Conservation (phyloP, 1,139 yeast genomes). For the Schwanniomyces etchellsii region DNA sequence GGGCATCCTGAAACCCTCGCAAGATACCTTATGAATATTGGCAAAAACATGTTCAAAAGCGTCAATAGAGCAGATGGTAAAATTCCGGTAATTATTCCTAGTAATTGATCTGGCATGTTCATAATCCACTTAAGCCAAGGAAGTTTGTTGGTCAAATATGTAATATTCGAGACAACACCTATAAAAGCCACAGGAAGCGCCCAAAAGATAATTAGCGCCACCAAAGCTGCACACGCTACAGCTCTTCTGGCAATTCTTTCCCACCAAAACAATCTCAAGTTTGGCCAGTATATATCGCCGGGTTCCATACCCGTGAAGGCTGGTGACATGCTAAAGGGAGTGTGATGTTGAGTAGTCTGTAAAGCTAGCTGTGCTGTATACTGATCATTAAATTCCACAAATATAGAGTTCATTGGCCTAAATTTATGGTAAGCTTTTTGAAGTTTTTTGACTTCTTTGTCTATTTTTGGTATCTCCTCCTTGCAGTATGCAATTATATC, state of each 20-base stretch:
- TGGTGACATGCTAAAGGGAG: slow-evolving; percentile 46
- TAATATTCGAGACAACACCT: slow-evolving; percentile 71
- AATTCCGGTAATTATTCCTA: slow-evolving; percentile 72
- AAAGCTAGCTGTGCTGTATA: slow-evolving; percentile 65
- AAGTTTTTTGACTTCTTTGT: slow-evolving; percentile 45
- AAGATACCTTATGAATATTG: slow-evolving; percentile 69
- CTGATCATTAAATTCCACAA: slow-evolving; percentile 68
- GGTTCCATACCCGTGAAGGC: slow-evolving; percentile 56
- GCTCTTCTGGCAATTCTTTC: slow-evolving; percentile 60
- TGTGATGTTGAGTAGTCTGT: slow-evolving; percentile 53
- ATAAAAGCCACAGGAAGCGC: slow-evolving; percentile 83
- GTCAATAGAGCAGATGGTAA: slow-evolving; percentile 67
- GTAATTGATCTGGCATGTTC: slow-evolving; percentile 49
- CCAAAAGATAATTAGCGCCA: slow-evolving; percentile 66
- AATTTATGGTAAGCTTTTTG: slow-evolving; percentile 43
- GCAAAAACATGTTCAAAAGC: slow-evolving; percentile 67
- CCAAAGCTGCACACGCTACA: slow-evolving; percentile 55
- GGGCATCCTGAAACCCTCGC: slow-evolving; percentile 65
- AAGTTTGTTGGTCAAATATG: slow-evolving; percentile 54
- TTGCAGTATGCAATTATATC: slow-evolving; percentile 58
- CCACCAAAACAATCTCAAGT: slow-evolving; percentile 79
- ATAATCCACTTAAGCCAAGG: slow-evolving; percentile 61
- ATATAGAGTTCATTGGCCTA: slow-evolving; percentile 51
- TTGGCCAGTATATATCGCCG: slow-evolving; percentile 59
- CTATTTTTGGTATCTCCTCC: slow-evolving; percentile 49